Evolutionary conservation across 2,329 filamentous ascomycete genomes (phyloP), one percentile per base, ranked within the genome.

Genomic region (Sporothrix variecibatus): DNA sequence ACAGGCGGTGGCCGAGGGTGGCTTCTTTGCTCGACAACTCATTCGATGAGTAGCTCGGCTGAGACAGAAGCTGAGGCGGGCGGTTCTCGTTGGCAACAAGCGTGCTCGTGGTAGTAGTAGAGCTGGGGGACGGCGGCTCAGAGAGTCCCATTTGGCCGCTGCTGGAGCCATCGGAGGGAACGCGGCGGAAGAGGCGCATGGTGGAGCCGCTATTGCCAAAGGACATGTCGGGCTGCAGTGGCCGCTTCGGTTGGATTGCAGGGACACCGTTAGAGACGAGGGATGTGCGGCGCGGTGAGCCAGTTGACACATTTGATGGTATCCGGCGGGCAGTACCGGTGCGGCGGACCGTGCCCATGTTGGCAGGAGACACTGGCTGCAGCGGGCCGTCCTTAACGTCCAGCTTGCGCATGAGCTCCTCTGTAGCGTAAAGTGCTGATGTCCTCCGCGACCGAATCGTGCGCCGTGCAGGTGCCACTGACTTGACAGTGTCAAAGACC

Each of bases 401-500:
- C 73, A 92, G 83, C 78, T 86, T 86, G 75, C 87, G 87, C 81
- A 92, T 84, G 26, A 87, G 86, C 74, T 91, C 89, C 76, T 92
- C 89, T n/a, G 86, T 86, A 53, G 85, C 82, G 76, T 87, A 86
- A 51, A 89, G 86, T 6, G 87, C 86, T 0, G 88, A 90, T 4
- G 88, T 85, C 75, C 89, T 89, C 72, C 88, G 85, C 67, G 85
- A 82, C 79, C 85, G 88, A 1, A 77, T 71, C 0, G 84, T 85
- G 17, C 85, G 82, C 53, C 87, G 89, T 26, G 49, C 43, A 31
- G 67, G 86, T 3, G 85, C 87, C 43, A 91, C 85, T 0, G 93
- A 94, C 82, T 93, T 96, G 80, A 98, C 91, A 0, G 95, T 98
- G 80, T 98, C 95, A 80, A 98, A 98, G 1, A 97, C 92, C 95